Conservation (phyloP, 169 alveolate genomes). For the Eimeria brunetti region DNA sequence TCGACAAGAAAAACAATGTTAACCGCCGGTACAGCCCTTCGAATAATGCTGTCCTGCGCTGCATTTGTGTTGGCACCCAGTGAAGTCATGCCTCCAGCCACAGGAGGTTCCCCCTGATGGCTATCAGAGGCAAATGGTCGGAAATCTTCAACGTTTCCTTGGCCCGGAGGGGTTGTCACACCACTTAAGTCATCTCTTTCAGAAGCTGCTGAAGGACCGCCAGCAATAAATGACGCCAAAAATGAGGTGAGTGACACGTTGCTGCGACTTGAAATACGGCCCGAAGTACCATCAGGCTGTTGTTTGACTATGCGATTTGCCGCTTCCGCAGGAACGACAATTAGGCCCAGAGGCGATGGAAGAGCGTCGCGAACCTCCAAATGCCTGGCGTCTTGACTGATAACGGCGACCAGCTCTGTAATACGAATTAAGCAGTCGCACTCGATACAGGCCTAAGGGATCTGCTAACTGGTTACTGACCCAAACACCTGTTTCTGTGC, state of each 20-base stretch:
- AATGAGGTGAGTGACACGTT: constrained; percentile 26
- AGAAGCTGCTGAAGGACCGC: background rate
- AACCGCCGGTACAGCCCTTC: constrained; percentile 48
- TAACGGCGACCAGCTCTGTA: constrained; percentile 44
- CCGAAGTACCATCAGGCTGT: background rate
- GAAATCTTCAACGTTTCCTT: constrained; percentile 12
- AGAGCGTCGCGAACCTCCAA: constrained; percentile 78
- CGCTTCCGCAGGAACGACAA: constrained; percentile 61
- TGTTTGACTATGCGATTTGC: constrained; percentile 63
- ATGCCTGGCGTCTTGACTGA: constrained; percentile 78
- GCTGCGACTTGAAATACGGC: constrained; percentile 40
- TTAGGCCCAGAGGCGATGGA: constrained; percentile 60
- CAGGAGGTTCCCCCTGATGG: background rate
- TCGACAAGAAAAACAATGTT: constrained; percentile 58
- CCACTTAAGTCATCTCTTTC: background rate
- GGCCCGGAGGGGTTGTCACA: background rate
- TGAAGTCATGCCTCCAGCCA: constrained; percentile 10
- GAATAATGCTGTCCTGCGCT: background rate
- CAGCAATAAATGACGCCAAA: constrained; percentile 52
- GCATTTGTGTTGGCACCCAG: background rate
- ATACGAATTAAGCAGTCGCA: background rate
- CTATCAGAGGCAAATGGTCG: constrained; percentile 13
- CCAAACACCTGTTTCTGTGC: constrained; percentile 2
- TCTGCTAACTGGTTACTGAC: background rate
- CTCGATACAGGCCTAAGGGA: background rate